Evolutionary conservation across 179 eudicot genomes (phyloP).

Genomic region (Corrigiola litoralis): DNA sequence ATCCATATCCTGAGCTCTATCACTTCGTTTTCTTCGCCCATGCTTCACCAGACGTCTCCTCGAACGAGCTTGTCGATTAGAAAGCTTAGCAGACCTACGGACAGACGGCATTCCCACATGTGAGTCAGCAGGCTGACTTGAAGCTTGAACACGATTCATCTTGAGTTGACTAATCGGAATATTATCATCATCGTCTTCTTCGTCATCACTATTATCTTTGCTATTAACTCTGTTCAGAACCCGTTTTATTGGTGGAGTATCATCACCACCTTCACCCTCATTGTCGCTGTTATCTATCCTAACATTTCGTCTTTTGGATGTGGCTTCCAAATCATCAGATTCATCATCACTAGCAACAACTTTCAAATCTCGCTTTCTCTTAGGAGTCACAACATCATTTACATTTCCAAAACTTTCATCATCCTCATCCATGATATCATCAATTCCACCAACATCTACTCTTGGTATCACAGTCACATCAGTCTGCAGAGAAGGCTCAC

Average conservation of each 20-base stretch:
- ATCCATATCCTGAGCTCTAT: background rate
- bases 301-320: constrained; percentile 15
- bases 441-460: background rate
- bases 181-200: constrained; percentile 58
- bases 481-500: constrained; percentile 1
- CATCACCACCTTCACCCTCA: constrained; percentile 28
- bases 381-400: constrained; percentile 5
- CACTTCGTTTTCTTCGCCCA: constrained; percentile 10
- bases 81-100: background rate
- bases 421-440: background rate
- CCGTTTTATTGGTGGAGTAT: constrained; percentile 16
- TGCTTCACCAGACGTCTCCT: constrained; percentile 23
- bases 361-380: constrained; percentile 25
- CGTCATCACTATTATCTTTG: constrained; percentile 25
- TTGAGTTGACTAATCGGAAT: constrained; percentile 44
- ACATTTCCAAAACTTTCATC: constrained; percentile 1
- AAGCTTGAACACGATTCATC: constrained; percentile 19
- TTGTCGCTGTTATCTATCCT: constrained; percentile 16
- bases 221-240: background rate
- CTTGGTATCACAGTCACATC: background rate
- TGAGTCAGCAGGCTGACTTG: constrained; percentile 9
- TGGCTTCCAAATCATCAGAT: constrained; percentile 1
- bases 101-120: background rate
- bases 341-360: constrained; percentile 32
- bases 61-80: background rate